phyloP scores from a whole-genome alignment of 768 basidiomycete genomes.

The Suillus decipiens region DNA sequence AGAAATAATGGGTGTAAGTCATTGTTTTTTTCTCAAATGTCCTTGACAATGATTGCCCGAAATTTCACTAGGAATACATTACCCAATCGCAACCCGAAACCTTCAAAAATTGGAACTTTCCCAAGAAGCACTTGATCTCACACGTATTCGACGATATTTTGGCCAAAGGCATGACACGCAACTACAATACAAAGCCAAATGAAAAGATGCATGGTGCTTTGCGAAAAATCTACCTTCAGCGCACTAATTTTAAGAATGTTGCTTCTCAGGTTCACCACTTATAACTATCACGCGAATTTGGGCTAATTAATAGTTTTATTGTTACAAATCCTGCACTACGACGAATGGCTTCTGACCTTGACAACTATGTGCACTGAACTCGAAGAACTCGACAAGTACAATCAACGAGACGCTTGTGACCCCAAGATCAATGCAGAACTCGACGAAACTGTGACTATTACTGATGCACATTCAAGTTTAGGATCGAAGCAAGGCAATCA shows the following conservation, averaged over 20 bases:
- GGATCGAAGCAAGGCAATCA: constrained; percentile 4
- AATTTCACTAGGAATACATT: constrained; percentile 4
- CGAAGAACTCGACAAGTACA: constrained; percentile 14
- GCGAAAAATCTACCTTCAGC: constrained; percentile 25
- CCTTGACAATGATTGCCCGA: background rate
- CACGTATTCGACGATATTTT: constrained; percentile 37
- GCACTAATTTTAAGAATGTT: constrained; percentile 38
- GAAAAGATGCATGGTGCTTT: constrained; percentile 29
- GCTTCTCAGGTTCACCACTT: constrained; percentile 32
- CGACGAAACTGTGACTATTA: background rate
- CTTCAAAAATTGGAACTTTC: constrained; percentile 33
- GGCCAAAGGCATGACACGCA: constrained; percentile 31
- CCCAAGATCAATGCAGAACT: constrained; percentile 13
- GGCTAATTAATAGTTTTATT: background rate
- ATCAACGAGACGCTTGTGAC: constrained; percentile 24
- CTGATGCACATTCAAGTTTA: background rate
- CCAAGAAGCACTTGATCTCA: constrained; percentile 32
- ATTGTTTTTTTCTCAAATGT: background rate
- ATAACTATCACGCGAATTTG: background rate
- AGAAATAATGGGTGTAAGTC: constrained; percentile 22
- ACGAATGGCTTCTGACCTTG: background rate
- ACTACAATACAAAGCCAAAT: constrained; percentile 35
- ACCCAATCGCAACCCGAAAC: background rate
- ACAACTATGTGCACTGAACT: constrained; percentile 12
- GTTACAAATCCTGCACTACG: constrained; percentile 7